Conservation (phyloP, 2,329 filamentous ascomycete species). For the Huntiella moniliformis region DNA sequence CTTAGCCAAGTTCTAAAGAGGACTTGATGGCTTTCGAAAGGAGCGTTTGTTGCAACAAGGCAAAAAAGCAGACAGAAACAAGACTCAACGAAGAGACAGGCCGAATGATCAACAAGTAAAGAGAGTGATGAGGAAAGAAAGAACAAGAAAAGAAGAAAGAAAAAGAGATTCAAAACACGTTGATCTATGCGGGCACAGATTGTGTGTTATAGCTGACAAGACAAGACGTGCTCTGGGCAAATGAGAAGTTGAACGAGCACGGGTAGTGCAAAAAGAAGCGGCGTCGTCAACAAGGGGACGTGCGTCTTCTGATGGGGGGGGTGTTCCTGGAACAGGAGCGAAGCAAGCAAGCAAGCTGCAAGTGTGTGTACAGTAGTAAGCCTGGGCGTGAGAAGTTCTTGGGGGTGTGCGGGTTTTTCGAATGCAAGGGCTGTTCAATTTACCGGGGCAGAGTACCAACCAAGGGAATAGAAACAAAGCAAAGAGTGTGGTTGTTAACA, state of each 20-base stretch:
- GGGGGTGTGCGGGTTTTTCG: neutral
- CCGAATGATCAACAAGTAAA: neutral
- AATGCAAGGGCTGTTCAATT: neutral
- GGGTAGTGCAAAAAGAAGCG: neutral
- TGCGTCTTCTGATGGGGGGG: constrained; percentile 1
- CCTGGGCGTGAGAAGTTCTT: neutral
- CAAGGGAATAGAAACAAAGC: neutral
- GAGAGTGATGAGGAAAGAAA: neutral
- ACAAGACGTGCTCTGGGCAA: neutral
- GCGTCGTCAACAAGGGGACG: constrained; percentile 6
- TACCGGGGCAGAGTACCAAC: neutral
- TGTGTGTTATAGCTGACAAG: constrained; percentile 3
- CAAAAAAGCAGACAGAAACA: constrained; percentile 6
- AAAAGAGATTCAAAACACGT: neutral
- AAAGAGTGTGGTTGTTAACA: neutral
- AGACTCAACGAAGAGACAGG: neutral
- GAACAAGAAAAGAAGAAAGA: constrained; percentile 1
- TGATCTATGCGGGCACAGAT: constrained; percentile 2
- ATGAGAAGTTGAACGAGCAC: constrained; percentile 1
- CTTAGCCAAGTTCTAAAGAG: no score
- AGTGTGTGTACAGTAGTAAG: neutral
- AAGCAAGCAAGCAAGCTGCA: neutral
- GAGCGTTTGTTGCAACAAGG: constrained; percentile 4
- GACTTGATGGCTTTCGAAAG: neutral
- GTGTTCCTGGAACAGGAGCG: neutral